A percentile compares a stretch with the other conserved stretches of the same genome.
Evolutionary conservation across 1,139 yeast genomes (phyloP).

Genomic region (Suhomyces guaymorum): DNA sequence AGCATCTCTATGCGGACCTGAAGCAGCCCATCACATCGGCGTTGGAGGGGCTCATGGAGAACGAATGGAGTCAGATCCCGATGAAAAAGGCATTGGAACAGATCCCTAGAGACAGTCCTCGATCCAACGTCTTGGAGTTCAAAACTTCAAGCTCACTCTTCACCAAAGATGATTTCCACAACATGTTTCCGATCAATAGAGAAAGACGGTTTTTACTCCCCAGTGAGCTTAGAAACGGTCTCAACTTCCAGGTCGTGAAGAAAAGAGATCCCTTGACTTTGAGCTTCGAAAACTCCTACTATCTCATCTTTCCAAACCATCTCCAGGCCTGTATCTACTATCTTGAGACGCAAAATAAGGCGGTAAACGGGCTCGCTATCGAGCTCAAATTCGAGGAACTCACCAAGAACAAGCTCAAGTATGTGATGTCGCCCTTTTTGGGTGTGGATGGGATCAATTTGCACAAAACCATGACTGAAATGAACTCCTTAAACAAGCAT

Average conservation of each 20-base stretch:
- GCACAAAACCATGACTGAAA: conserved; percentile 3
- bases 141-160: conserved; percentile 40
- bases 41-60: conserved; percentile 32
- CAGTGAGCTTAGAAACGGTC: conserved; percentile 22
- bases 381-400: conserved; percentile 43
- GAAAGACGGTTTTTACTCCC: conserved; percentile 33
- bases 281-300: conserved; percentile 50
- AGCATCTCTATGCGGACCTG: conserved; percentile 24
- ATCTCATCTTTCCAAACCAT: conserved; percentile 47
- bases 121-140: conserved; percentile 37
- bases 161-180: conserved; percentile 38
- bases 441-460: conserved; percentile 13
- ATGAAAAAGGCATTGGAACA: conserved; percentile 26
- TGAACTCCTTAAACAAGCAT: conserved; percentile 1
- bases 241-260: conserved; percentile 42
- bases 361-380: conserved; percentile 52
- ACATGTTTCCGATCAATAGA: conserved; percentile 34
- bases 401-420: conserved; percentile 21
- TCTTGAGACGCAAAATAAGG: conserved; percentile 48
- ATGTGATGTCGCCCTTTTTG: conserved; percentile 31
- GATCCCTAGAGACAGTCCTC: conserved; percentile 19
- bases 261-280: conserved; percentile 50
- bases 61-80: conserved; percentile 37
- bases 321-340: conserved; percentile 53
- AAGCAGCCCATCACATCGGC: conserved; percentile 21